phyloP scores from a whole-genome alignment of 305 asterid species.

The Fraxinus floribunda region DNA sequence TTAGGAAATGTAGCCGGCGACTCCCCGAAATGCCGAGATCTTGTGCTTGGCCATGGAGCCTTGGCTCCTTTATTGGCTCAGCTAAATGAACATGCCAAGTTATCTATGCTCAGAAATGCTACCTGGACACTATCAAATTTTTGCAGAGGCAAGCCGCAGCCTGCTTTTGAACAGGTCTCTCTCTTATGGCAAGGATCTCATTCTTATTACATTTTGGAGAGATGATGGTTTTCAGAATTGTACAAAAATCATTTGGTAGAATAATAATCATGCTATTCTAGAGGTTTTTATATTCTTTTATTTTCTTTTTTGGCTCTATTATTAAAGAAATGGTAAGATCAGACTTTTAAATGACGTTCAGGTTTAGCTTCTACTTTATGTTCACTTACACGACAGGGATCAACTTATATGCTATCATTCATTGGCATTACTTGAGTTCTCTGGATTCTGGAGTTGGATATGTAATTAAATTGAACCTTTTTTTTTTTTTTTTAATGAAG shows the following conservation, averaged over 20 bases:
- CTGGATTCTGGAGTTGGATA: background rate
- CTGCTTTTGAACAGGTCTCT: slow-evolving; percentile 71
- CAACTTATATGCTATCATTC: background rate
- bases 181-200: background rate
- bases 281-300: background rate
- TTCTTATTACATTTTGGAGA: background rate
- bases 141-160: slow-evolving; percentile 95
- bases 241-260: background rate
- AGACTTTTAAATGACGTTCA: background rate
- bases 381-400: background rate
- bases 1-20: slow-evolving; percentile 97
- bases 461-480: background rate
- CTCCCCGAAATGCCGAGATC: slow-evolving; percentile 90
- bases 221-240: background rate
- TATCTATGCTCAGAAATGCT: slow-evolving; percentile 91
- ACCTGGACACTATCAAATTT: slow-evolving; percentile 93
- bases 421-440: background rate
- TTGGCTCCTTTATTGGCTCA: slow-evolving; percentile 67
- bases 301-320: background rate
- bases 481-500: background rate
- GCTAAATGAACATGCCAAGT: slow-evolving; percentile 75
- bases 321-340: background rate
- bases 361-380: background rate
- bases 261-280: background rate
- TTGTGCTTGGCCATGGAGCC: slow-evolving; percentile 80